These are phyloP conservation scores for Leccinum proximum DNA, from an alignment of 1,284 basidiomycete species.

Conservation along the genomic window DNA sequence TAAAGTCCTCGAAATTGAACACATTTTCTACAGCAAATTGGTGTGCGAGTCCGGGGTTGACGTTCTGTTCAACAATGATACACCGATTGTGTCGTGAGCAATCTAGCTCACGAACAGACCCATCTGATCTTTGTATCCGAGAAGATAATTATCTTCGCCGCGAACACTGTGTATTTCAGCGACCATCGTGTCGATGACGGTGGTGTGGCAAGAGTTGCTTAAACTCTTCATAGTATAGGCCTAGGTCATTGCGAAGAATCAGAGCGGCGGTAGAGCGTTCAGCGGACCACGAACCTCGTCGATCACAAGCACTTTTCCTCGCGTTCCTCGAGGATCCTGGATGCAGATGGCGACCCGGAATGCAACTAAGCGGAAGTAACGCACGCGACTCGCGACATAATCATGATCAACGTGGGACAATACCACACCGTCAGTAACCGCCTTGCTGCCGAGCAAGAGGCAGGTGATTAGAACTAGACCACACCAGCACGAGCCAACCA, in stretches of 20 bases:
- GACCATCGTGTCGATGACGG: background rate
- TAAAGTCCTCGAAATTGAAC: conserved; percentile 1
- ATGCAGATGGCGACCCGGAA: background rate
- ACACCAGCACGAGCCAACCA: background rate
- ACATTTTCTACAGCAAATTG: background rate
- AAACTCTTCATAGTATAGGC: background rate
- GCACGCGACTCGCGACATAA: background rate
- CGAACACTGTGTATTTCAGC: conserved; percentile 1
- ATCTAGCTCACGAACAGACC: background rate
- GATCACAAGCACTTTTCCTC: background rate
- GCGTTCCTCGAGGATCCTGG: background rate
- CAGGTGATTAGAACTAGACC: background rate
- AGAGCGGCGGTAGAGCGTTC: background rate
- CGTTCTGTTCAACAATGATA: background rate
- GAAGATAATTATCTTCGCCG: background rate
- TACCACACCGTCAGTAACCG: background rate
- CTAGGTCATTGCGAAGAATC: background rate
- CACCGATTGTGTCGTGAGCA: too few species aligned
- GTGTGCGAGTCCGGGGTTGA: background rate
- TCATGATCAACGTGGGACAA: background rate
- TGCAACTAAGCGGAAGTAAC: background rate
- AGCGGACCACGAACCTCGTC: background rate
- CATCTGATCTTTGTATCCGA: background rate
- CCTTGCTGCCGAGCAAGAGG: background rate
- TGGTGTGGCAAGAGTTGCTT: background rate